These are phyloP conservation scores for Areca catechu DNA, from an alignment of 176 grass and related monocot species.

Conservation along the genomic window DNA sequence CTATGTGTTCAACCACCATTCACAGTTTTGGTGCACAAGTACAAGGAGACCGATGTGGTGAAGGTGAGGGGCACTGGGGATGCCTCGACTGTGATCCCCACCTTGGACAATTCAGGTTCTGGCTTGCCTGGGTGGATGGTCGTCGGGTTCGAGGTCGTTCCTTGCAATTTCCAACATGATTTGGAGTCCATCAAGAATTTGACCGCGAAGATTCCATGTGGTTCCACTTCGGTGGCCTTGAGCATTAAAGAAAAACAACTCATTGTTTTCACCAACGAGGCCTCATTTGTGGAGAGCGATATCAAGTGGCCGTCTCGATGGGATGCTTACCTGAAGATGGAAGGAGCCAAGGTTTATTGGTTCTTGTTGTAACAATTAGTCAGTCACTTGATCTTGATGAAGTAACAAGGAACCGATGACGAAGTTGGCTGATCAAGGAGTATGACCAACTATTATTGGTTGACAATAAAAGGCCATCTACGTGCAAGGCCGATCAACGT, in stretches of 20 bases:
- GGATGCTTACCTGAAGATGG: slow-evolving; percentile 51
- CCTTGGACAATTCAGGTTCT: slow-evolving; percentile 3
- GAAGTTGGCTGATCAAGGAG: no score
- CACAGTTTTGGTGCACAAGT: slow-evolving; percentile 41
- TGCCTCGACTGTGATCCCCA: slow-evolving; percentile 26
- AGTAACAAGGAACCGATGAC: no score
- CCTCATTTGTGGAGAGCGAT: slow-evolving; percentile 37
- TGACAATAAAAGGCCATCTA: no score
- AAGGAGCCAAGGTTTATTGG: slow-evolving; percentile 49
- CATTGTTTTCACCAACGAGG: slow-evolving; percentile 36
- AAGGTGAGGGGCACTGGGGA: slow-evolving; percentile 31
- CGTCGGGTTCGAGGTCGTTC: slow-evolving; percentile 42
- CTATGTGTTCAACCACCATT: slow-evolving; percentile 42
- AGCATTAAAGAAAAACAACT: slow-evolving; percentile 29
- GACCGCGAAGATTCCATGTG: slow-evolving; percentile 28
- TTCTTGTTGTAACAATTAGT: no score
- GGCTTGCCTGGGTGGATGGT: slow-evolving; percentile 27
- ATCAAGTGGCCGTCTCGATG: slow-evolving; percentile 45
- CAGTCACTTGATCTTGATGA: no score
- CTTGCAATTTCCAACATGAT: slow-evolving; percentile 31
- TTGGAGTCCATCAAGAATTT: slow-evolving; percentile 20
- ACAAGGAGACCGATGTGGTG: slow-evolving; percentile 33
- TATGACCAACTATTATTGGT: no score
- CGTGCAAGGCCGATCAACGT: no score
- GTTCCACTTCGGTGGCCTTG: slow-evolving; percentile 30